phyloP scores from a whole-genome alignment of 2,329 filamentous ascomycete genomes.

The Colletotrichum sojae region DNA sequence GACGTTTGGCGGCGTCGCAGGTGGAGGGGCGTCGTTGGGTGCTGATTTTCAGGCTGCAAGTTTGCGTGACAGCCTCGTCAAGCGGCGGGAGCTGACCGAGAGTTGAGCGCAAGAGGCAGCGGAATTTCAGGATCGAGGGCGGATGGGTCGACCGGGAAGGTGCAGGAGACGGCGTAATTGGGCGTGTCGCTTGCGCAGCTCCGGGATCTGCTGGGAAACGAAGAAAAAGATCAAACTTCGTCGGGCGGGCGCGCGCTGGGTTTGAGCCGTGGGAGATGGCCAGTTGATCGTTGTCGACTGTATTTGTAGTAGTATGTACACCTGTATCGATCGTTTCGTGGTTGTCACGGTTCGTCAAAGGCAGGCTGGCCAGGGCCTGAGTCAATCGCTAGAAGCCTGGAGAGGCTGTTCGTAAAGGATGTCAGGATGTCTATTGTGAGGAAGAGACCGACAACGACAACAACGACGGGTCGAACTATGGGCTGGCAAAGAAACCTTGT shows the following conservation, averaged over 20 bases:
- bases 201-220: constrained; percentile 8
- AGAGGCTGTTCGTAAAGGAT: constrained; percentile 34
- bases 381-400: constrained; percentile 34
- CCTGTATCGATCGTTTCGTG: constrained; percentile 2
- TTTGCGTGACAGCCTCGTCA: constrained; percentile 27
- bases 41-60: constrained; percentile 20
- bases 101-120: constrained; percentile 5
- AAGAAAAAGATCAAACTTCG: constrained; percentile 3
- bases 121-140: constrained; percentile 7
- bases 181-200: constrained; percentile 25
- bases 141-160: constrained; percentile 22
- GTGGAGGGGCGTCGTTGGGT: not conserved
- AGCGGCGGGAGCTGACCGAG: constrained; percentile 7
- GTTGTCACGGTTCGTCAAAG: constrained; percentile 36
- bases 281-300: constrained; percentile 5
- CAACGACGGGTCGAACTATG: constrained; percentile 25
- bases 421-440: constrained; percentile 34
- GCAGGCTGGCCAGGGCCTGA: constrained; percentile 22
- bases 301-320: constrained; percentile 20
- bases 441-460: constrained; percentile 26
- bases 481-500: constrained; percentile 39
- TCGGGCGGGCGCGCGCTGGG: constrained; percentile 28
- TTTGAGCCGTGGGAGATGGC: constrained; percentile 13
- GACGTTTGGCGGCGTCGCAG: constrained; percentile 14
- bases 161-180: constrained; percentile 1